Percentiles rank a stretch among this genome's conserved stretches.
Evolutionary conservation across 306 rosid species (phyloP).

Genomic region (Mimosa bimucronata): DNA sequence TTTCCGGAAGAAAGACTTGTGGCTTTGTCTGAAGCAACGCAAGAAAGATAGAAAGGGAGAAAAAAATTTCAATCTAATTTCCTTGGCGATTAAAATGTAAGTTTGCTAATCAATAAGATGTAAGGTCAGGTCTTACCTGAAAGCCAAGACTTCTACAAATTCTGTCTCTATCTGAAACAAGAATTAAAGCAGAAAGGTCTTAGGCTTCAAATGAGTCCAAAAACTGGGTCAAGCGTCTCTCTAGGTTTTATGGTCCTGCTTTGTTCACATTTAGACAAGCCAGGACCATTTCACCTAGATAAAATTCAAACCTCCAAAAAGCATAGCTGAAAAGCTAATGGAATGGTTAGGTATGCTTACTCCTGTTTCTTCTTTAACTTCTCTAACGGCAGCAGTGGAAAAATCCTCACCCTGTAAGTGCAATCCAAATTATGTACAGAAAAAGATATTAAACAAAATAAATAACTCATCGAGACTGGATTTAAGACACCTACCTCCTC

Average conservation of each 20-base stretch:
- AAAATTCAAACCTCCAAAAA: constrained; percentile 10
- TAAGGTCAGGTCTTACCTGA: constrained; percentile 63
- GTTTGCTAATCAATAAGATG: constrained; percentile 14
- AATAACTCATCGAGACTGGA: not conserved
- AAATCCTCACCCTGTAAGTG: constrained; percentile 79
- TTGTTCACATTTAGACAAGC: not conserved
- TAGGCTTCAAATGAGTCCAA: constrained; percentile 22
- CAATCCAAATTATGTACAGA: not conserved
- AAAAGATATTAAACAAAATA: not conserved
- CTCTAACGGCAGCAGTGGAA: constrained; percentile 70
- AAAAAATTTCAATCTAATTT: constrained; percentile 6
- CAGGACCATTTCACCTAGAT: not conserved
- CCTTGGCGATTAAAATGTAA: not conserved
- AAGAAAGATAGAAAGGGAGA: constrained; percentile 33
- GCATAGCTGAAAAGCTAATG: not conserved
- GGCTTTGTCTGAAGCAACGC: constrained; percentile 76
- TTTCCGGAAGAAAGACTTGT: constrained; percentile 64
- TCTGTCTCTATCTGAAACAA: constrained; percentile 68
- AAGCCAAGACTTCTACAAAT: constrained; percentile 80
- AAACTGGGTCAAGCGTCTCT: not conserved
- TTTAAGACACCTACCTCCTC: constrained; percentile 57
- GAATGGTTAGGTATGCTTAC: constrained; percentile 50
- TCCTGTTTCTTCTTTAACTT: constrained; percentile 96
- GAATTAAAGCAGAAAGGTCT: constrained; percentile 25
- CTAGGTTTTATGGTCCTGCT: not conserved